Base-by-base conservation (phyloP, 2,329 filamentous ascomycete genomes). In the Drechslerella stenobrocha region DNA sequence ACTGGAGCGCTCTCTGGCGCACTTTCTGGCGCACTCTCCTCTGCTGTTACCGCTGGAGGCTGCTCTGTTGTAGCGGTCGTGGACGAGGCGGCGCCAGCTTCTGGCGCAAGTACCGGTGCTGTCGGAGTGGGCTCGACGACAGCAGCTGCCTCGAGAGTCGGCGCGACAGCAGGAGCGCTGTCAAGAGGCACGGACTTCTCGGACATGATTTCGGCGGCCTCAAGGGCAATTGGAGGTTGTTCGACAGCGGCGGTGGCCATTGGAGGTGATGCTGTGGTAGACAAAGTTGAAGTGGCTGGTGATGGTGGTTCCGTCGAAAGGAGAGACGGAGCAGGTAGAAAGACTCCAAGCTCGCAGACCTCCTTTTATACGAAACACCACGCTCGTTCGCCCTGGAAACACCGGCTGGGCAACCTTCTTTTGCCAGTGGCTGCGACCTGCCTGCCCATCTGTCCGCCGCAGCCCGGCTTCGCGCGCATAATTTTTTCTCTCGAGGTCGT, bases 231-330 rank as follows among this genome's bases (percentile, higher is more conserved):
- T 15, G 60, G 40, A 44, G 60, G 37, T 50, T 40, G 30, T 32
- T 58, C 26, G 50, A 60, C 45, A 22, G 44, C 63, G 26, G 45
- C 55, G 32, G 61, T 55, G 37, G 63, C 59, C 63, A 67, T 67
- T 30, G 28, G 52, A 42, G 23, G 20, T 42, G 23, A 52, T 52
- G 18, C 6, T 37, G 15, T 37, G 5, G 34, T 4, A 15, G 34
- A 5, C 28, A 11, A 5, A 37, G 7, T 6, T 18, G 37, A 42
- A 42, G 13, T n/a, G 37, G 37, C 34, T 4, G 13, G 4, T n/a
- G 7, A 13, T 37, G 5, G 34, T 37, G 34, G 28, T 30, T 30
- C 11, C 28, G 28, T 30, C 28, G 37, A 20, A 18, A n/a, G 5
- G 34, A 11, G 34, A 15, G 37, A 42, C 18, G 37, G 37, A 18